Base-by-base conservation (phyloP, 257 asterid species). In the Solanum paucissectum region DNA sequence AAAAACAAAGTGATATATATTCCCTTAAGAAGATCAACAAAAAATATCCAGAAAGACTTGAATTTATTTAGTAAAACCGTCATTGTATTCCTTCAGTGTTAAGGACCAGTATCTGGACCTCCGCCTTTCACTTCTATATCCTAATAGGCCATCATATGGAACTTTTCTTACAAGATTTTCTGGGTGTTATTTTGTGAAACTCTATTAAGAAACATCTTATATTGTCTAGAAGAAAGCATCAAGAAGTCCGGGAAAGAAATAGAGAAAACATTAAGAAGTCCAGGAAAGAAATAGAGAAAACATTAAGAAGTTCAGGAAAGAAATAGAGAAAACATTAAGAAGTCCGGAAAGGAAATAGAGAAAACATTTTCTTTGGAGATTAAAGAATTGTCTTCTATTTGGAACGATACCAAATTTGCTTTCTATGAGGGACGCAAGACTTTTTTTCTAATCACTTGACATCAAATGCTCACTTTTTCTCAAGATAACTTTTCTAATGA, bases 1-100 rank as follows among this genome's bases (percentile, higher is more conserved):
- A 88, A 88, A 86, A 88, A 69, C 52, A 36, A 89, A 86, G 38
- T 36, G 20, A 83, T 64, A 32, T 38, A 49, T 33, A 87, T 27
- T 44, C 66, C 3, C 34, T 14, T 79, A 82, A 49, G 29, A 46
- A 36, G 66, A 32, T 69, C 55, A 86, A 29, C 66, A 90, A 42
- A 29, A 33, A 27, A 10, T 79, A 44, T 79, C 32, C 27, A 25
- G 40, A 25, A 79, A 44, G 38, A 79, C 25, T 27, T 79, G 27
- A 44, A 16, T 79, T 76, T 34, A 36, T 34, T 73, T 34, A 34
- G 46, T 73, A 34, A 73, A 73, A 20, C 46, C 9, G 16, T 73
- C 46, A 73, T 36, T 34, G 44, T 5, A 5, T 73, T 34, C 46
- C 81, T 73, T 34, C 46, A 34, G 29, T 20, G 44, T 33, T 18